Base-by-base conservation (phyloP, 208 protist species). In the Leptomonas pyrrhocoris region DNA sequence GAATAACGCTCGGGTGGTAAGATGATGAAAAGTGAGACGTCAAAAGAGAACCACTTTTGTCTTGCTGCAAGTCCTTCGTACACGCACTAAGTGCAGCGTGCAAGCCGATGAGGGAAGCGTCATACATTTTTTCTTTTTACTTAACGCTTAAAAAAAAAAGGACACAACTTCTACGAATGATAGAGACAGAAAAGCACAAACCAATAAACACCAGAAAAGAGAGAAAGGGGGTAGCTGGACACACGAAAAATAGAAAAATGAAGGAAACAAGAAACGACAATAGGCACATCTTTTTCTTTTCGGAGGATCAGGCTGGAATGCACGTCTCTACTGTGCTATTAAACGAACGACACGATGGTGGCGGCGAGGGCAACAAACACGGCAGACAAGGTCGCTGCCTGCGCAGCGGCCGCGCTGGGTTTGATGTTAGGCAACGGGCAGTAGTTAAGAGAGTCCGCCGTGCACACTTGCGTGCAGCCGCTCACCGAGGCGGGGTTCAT, bases 401-500 rank as follows among this genome's bases (percentile, higher is more conserved):
- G 68, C 58, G 58, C 49, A 28, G 58, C 40, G 3, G 58, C 40
- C n/a, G 27, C 43, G 58, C 40, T 55, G 64, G 21, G 27, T 25
- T 6, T 27, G 15, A 25, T 30, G 11, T 13, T 19, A 4, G 68
- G 50, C 11, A 38, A 15, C 13, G 68, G 68, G 58, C 68, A 73
- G 42, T 67, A 73, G 11, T 30, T 30, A 25, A 66, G 27, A 19
- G 57, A 65, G 23, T 54, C 68, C 19, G 27, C n/a, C 2, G 31
- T 16, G 68, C 68, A 73, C 19, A 46, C 43, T 19, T 48, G 68
- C 21, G 45, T 43, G 68, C 68, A 73, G 16, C 42, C 25, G n/a
- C 16, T 40, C 27, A 66, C 68, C 0, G 58, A 48, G 12, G 46
- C 48, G 36, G 58, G n/a, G 46, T 73, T 40, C 68, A 73, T 73